These are phyloP conservation scores for Lotus japonicus DNA, from an alignment of 306 rosid species.

Conservation along the genomic window DNA sequence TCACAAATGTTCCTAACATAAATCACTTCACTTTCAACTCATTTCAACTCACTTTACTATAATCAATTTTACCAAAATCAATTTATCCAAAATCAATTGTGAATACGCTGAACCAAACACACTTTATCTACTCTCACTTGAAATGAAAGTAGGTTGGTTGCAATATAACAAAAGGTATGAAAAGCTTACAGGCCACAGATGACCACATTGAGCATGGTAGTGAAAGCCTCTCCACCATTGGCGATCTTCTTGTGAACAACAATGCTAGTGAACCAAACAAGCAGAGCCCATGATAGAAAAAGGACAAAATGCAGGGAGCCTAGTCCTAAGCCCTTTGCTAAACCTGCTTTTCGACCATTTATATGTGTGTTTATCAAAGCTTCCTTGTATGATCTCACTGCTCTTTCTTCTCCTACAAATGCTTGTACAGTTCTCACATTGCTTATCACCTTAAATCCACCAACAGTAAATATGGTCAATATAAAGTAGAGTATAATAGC, in stretches of 20 bases:
- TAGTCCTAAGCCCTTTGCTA: constrained; percentile 83
- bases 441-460: constrained; percentile 52
- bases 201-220: constrained; percentile 93
- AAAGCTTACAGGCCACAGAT: constrained; percentile 82
- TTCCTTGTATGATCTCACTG: constrained; percentile 57
- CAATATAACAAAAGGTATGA: neutral
- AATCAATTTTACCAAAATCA: too few species aligned
- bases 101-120: too few species aligned
- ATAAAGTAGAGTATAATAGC: neutral
- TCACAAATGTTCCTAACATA: too few species aligned
- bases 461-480: neutral
- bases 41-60: too few species aligned
- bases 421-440: constrained; percentile 93
- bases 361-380: constrained; percentile 58
- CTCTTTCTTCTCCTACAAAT: constrained; percentile 81
- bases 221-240: constrained; percentile 88
- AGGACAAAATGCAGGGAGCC: constrained; percentile 83
- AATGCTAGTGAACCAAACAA: constrained; percentile 82
- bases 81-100: too few species aligned
- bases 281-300: constrained; percentile 83
- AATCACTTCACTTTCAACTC: too few species aligned
- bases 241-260: constrained; percentile 78
- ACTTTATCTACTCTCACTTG: too few species aligned
- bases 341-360: constrained; percentile 71
- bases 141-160: neutral